Evolutionary conservation across 768 basidiomycete genomes (phyloP), one percentile per base, ranked within the genome.

Genomic region (Kondoa malvinella): DNA sequence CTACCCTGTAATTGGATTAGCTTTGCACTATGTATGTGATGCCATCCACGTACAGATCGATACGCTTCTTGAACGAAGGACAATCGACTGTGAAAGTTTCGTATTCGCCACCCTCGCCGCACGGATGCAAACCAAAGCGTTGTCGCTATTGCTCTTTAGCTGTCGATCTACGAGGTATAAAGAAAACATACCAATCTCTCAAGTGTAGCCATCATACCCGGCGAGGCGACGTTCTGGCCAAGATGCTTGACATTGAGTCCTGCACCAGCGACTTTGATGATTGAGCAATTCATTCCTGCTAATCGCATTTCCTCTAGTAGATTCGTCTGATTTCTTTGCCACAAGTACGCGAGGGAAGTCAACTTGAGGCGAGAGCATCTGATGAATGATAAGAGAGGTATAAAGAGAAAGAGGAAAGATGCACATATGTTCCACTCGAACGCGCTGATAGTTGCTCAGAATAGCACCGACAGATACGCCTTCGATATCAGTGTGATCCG

Each of bases 61-160:
- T 86, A 12, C 82, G 80, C 50, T 82, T 81, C 72, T 89, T 88
- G 82, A 92, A 97, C 15, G 94, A 74, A 0, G 92, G 89, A 69
- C 87, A 88, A 72, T 95, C 89, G 15, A 92, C 79, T 0, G 94
- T 96, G 67, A 97, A 79, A 0, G 87, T 89, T 76, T 99, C 95
- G 77, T 96, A 99, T 78, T 99, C 95, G 1, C 95, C 95, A 1
- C 95, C 95, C 78, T 99, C 95, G 12, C 95, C 95, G 70, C 94
- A 96, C 1, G 94, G 82, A 75, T 99, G 95, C 0, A 87, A 86
- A 2, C 92, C 92, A 73, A 91, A 99, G 30, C 84, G 77, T 12
- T 78, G 89, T 89, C 91, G 71, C 1, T 21, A 17, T 4, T 26
- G 64, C 64, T 29, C 33, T 65, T 3, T 16, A 14, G 12, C 21